phyloP scores from a whole-genome alignment of 2,329 filamentous ascomycete genomes.

The Metarhizium sp. region DNA sequence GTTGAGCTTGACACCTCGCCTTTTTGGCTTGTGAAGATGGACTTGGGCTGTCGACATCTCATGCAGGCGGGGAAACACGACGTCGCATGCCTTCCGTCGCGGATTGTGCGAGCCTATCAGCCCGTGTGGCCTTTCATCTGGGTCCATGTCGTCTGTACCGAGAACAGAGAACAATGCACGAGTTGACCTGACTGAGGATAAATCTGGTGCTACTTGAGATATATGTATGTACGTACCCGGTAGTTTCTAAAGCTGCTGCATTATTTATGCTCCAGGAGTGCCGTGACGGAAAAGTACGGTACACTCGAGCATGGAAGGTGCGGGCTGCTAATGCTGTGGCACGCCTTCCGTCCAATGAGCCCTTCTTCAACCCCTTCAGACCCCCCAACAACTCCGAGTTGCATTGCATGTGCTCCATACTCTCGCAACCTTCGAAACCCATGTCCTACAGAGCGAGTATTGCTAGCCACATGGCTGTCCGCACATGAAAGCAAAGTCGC shows the following conservation, averaged over 20 bases:
- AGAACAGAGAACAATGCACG: too few relatives aligned
- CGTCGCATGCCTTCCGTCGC: too few relatives aligned
- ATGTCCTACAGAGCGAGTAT: background rate
- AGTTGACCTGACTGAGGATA: background rate
- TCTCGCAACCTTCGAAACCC: background rate
- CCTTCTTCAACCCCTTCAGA: background rate
- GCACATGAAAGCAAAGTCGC: background rate
- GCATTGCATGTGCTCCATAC: background rate
- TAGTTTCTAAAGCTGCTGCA: background rate
- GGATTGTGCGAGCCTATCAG: too few relatives aligned
- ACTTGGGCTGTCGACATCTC: background rate
- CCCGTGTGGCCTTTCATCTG: too few relatives aligned
- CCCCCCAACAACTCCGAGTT: background rate
- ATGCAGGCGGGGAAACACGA: too few relatives aligned
- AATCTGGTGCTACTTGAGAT: too few relatives aligned
- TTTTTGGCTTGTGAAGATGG: conserved; percentile 1
- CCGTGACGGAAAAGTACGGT: background rate
- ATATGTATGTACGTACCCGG: too few relatives aligned
- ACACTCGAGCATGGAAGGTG: background rate
- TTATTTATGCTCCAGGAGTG: background rate
- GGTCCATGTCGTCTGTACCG: too few relatives aligned
- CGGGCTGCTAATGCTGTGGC: background rate
- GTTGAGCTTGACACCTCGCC: background rate
- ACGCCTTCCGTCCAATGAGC: background rate
- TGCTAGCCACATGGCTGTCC: background rate